These are phyloP conservation scores for Sicyos edulis DNA, from an alignment of 306 rosid genomes.

Conservation along the genomic window DNA sequence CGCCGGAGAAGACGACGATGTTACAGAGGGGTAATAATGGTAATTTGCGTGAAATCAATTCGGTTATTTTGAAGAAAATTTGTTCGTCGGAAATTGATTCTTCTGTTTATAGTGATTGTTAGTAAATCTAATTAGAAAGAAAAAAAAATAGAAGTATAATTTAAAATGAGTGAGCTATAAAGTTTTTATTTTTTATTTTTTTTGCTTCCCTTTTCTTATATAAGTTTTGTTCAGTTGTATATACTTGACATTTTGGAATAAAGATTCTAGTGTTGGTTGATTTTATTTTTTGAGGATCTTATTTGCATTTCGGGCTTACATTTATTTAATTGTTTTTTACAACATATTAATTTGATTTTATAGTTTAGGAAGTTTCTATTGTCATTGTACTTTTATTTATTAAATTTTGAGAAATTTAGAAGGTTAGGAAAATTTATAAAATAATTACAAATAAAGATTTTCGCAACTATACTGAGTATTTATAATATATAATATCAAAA, in stretches of 20 bases:
- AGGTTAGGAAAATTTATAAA: too few species aligned
- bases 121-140: constrained; percentile 13
- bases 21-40: constrained; percentile 39
- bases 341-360: too few species aligned
- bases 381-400: too few species aligned
- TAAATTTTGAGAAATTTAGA: too few species aligned
- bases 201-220: not conserved
- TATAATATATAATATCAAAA: too few species aligned
- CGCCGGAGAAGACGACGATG: constrained; percentile 29
- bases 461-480: too few species aligned
- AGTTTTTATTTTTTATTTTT: too few species aligned
- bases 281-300: not conserved
- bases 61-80: constrained; percentile 42
- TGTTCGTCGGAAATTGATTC: constrained; percentile 62
- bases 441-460: too few species aligned
- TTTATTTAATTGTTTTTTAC: too few species aligned
- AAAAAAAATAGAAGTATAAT: not conserved
- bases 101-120: constrained; percentile 75
- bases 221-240: constrained; percentile 6
- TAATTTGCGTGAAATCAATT: constrained; percentile 35
- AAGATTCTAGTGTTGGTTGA: not conserved
- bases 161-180: constrained; percentile 16
- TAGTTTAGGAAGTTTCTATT: too few species aligned
- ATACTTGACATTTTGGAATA: constrained; percentile 5
- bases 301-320: too few species aligned